phyloP scores from a whole-genome alignment of 371 early-diverging fungal genomes.

The Mucor sp. region DNA sequence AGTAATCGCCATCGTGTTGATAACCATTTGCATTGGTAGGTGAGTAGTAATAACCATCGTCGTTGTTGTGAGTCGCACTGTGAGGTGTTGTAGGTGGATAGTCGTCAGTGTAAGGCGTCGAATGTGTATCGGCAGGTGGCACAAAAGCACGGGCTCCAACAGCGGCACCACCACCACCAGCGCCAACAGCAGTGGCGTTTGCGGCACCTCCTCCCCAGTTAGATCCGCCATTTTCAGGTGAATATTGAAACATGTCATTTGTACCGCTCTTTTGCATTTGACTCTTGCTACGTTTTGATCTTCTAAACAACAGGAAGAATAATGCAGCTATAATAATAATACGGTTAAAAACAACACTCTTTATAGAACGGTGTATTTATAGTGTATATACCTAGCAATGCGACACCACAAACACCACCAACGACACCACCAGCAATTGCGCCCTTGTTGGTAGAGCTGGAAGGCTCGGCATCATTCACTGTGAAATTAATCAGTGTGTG shows the following conservation, averaged over 20 bases:
- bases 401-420: slow-evolving; percentile 14
- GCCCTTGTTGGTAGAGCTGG: slow-evolving; percentile 6
- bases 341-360: background rate
- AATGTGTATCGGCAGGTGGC: background rate
- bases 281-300: slow-evolving; percentile 3
- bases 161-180: background rate
- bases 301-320: slow-evolving; percentile 6
- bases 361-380: background rate
- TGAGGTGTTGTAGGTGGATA: background rate
- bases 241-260: slow-evolving; percentile 8
- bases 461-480: background rate
- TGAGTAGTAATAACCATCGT: slow-evolving; percentile 1
- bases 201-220: background rate
- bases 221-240: background rate
- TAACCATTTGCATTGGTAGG: background rate
- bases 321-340: background rate
- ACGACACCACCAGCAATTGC: slow-evolving; percentile 17
- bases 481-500: background rate
- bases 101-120: background rate
- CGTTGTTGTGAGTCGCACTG: background rate
- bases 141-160: slow-evolving; percentile 11
- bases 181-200: background rate
- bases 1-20: background rate
- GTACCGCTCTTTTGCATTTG: background rate
- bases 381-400: slow-evolving; percentile 6